phyloP scores from a whole-genome alignment of 2,329 filamentous ascomycete genomes.

The Pseudogymnoascus sp. region DNA sequence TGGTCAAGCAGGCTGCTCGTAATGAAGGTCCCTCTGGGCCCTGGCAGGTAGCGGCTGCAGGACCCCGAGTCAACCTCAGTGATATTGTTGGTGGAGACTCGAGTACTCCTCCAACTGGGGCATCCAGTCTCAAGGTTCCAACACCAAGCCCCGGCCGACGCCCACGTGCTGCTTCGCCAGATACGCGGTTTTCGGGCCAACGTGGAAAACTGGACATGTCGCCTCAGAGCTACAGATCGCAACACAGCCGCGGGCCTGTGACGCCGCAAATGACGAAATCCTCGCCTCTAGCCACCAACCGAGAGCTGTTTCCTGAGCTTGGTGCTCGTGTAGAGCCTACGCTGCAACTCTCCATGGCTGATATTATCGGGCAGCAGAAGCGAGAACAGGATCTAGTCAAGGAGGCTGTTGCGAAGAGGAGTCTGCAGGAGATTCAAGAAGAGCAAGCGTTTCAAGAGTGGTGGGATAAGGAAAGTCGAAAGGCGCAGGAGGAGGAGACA shows the following conservation, averaged over 20 bases:
- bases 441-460: constrained; percentile 96
- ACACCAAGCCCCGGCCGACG: constrained; percentile 20
- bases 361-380: constrained; percentile 83
- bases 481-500: constrained; percentile 50
- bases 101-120: constrained; percentile 24
- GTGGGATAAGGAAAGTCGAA: constrained; percentile 81
- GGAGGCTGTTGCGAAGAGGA: constrained; percentile 80
- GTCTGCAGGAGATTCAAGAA: constrained; percentile 87
- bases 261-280: constrained; percentile 6
- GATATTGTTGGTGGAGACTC: constrained; percentile 36
- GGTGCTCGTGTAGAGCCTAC: constrained; percentile 31
- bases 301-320: background rate
- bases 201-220: background rate
- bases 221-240: constrained; percentile 22
- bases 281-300: background rate
- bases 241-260: constrained; percentile 31
- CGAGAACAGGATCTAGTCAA: constrained; percentile 74
- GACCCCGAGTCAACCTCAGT: constrained; percentile 44
- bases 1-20: background rate
- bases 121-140: constrained; percentile 23
- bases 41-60: constrained; percentile 56
- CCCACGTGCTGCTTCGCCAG: constrained; percentile 49
- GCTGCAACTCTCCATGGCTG: constrained; percentile 68
- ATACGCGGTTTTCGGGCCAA: constrained; percentile 57
- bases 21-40: constrained; percentile 39